phyloP scores from a whole-genome alignment of 345 rosid species.

The Physaria fendleri region DNA sequence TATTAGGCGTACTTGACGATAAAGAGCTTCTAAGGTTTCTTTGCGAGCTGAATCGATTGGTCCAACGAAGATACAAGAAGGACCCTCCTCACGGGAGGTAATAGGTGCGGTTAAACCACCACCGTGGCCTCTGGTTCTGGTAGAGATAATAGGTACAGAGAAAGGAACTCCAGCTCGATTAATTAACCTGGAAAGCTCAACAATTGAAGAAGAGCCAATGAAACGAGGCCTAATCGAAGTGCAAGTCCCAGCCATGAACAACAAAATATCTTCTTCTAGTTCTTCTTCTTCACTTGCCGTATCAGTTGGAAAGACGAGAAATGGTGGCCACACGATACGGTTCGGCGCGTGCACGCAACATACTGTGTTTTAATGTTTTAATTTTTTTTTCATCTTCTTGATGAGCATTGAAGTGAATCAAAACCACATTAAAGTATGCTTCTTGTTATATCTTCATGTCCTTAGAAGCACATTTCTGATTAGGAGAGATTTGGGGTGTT shows the following conservation, averaged over 20 bases:
- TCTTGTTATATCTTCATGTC: no score
- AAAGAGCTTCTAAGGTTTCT: constrained; percentile 93
- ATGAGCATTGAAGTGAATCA: no score
- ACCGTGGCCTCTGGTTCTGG: constrained; percentile 33
- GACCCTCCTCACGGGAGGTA: constrained; percentile 53
- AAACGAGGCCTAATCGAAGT: constrained; percentile 45
- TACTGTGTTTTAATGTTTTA: no score
- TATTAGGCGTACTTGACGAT: constrained; percentile 46
- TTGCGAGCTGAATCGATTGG: constrained; percentile 87
- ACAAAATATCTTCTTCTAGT: background rate
- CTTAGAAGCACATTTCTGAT: no score
- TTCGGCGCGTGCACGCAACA: constrained; percentile 36
- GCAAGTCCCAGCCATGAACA: constrained; percentile 66
- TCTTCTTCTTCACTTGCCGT: constrained; percentile 23
- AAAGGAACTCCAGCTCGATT: constrained; percentile 40
- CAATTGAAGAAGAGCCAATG: constrained; percentile 31
- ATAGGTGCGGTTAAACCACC: constrained; percentile 29
- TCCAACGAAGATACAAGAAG: constrained; percentile 85
- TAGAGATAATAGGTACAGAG: constrained; percentile 42
- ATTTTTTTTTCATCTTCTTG: no score
- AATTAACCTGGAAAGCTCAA: constrained; percentile 36
- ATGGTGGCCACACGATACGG: constrained; percentile 25
- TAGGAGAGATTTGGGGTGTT: background rate
- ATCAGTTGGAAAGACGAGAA: background rate
- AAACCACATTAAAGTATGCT: no score